Evolutionary conservation across 2,329 filamentous ascomycete species (phyloP), one percentile per base, ranked within the genome.

Genomic region (Xylariaceae sp.): DNA sequence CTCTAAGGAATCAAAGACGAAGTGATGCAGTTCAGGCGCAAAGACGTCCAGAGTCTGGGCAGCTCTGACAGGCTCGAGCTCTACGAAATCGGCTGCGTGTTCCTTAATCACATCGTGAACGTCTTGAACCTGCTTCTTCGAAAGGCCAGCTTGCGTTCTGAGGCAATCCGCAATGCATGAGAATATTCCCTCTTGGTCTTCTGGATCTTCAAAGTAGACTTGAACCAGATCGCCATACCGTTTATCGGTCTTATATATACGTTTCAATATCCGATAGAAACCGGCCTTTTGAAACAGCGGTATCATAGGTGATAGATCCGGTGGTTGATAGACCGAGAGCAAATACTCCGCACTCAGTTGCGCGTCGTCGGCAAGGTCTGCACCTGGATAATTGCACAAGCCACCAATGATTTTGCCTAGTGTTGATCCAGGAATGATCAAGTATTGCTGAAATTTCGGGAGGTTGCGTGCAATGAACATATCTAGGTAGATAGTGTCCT

Each of bases 401-500:
- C 90, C 86, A 29, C 81, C 74, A 21, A 98, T 75, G 8, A 96
- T 84, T 48, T 83, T 83, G 48, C 90, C 88, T 1, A 98, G 74
- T 2, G 87, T 86, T 2, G 88, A 90, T 16, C 91, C 93, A 0
- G 92, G 87, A 37, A 98, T 80, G 10, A 97, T 78, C 40, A 98
- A 83, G 60, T 96, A 96, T 63, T 97, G 92, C 1, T 91, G 90
- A 60, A 95, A 98, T 64, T 98, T 98, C 3, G 94, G 88, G 40
- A 98, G 71, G 62, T 95, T 98, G 45, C 93, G 83, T 16, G 93
- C 92, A 62, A 98, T 86, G 61, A 98, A 98, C 90, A 98, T 98
- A 67, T 98, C 90, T 36, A 98, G 78, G 65, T 95, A 98, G 45
- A 98, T 88, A 11, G 87, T 91, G 61, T 97, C 90, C 49, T 86